phyloP scores from a whole-genome alignment of 768 basidiomycete species.

The Mycena metata region DNA sequence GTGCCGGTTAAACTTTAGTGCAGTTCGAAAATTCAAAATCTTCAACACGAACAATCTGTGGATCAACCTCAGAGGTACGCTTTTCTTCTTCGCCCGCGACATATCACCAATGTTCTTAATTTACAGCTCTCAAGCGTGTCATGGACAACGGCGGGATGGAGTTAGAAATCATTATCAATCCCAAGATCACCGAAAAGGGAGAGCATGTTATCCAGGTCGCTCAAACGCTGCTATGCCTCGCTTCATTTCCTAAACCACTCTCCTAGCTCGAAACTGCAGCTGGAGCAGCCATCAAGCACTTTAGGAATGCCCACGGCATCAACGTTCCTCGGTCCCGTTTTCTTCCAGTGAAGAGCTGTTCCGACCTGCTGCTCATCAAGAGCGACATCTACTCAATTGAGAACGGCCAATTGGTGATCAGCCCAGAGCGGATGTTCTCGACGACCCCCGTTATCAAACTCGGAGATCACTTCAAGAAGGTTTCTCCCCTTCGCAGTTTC shows the following conservation, averaged over 20 bases:
- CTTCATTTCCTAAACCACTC: slow-evolving; percentile 36
- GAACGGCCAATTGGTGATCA: slow-evolving; percentile 90
- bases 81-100: background rate
- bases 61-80: slow-evolving; percentile 63
- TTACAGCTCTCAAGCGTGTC: slow-evolving; percentile 74
- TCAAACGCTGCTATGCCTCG: slow-evolving; percentile 7
- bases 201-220: slow-evolving; percentile 74
- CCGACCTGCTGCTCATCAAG: slow-evolving; percentile 90
- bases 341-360: slow-evolving; percentile 92
- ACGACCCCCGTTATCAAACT: slow-evolving; percentile 98
- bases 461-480: slow-evolving; percentile 97
- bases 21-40: slow-evolving; percentile 68
- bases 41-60: slow-evolving; percentile 83
- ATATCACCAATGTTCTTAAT: slow-evolving; percentile 36
- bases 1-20: too few species aligned
- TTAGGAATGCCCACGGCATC: slow-evolving; percentile 90
- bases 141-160: slow-evolving; percentile 78
- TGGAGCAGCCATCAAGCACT: slow-evolving; percentile 94
- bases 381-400: slow-evolving; percentile 92
- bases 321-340: slow-evolving; percentile 96
- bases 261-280: slow-evolving; percentile 87
- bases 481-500: slow-evolving; percentile 43
- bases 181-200: slow-evolving; percentile 77
- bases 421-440: slow-evolving; percentile 83
- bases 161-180: slow-evolving; percentile 86